phyloP scores from a whole-genome alignment of 805 yeast species.

The Nakazawaea wickerhamii region DNA sequence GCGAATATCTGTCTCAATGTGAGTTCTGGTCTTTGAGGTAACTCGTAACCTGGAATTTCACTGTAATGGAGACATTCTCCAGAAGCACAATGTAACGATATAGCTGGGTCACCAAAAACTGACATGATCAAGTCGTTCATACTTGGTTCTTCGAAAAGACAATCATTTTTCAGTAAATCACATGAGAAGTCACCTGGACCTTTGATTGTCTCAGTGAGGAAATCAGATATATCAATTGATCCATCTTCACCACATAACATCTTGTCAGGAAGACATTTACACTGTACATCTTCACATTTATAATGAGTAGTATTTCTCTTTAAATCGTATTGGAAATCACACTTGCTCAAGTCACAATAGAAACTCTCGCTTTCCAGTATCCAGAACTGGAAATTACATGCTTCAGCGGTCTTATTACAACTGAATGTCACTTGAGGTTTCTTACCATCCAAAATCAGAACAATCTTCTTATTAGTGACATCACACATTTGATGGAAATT shows the following conservation, averaged over 20 bases:
- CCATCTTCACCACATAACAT: slow-evolving; percentile 94
- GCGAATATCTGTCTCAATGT: slow-evolving; percentile 42
- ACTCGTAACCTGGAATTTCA: slow-evolving; percentile 84
- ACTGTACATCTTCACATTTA: slow-evolving; percentile 70
- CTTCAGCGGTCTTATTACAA: slow-evolving; percentile 60
- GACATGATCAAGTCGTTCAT: slow-evolving; percentile 88
- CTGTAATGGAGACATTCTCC: slow-evolving; percentile 92
- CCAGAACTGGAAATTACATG: slow-evolving; percentile 95
- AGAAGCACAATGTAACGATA: slow-evolving; percentile 72
- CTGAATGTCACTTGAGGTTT: slow-evolving; percentile 90
- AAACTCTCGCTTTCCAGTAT: slow-evolving; percentile 86
- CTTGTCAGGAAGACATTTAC: slow-evolving; percentile 86
- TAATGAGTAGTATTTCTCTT: slow-evolving; percentile 64
- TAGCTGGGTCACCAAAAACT: slow-evolving; percentile 93
- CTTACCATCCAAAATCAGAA: slow-evolving; percentile 72
- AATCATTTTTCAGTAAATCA: slow-evolving; percentile 52
- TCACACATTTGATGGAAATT: slow-evolving; percentile 87
- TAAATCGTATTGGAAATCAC: slow-evolving; percentile 65
- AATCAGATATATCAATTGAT: slow-evolving; percentile 90
- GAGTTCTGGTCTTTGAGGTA: slow-evolving; percentile 49
- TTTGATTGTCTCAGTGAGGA: slow-evolving; percentile 77
- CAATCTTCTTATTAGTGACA: slow-evolving; percentile 84
- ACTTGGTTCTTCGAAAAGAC: slow-evolving; percentile 88
- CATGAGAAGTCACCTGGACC: slow-evolving; percentile 95
- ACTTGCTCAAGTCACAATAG: slow-evolving; percentile 75